Evolutionary conservation across 2,329 filamentous ascomycete species (phyloP), one percentile per base, ranked within the genome.

Genomic region (Grosmannia clavigera): DNA sequence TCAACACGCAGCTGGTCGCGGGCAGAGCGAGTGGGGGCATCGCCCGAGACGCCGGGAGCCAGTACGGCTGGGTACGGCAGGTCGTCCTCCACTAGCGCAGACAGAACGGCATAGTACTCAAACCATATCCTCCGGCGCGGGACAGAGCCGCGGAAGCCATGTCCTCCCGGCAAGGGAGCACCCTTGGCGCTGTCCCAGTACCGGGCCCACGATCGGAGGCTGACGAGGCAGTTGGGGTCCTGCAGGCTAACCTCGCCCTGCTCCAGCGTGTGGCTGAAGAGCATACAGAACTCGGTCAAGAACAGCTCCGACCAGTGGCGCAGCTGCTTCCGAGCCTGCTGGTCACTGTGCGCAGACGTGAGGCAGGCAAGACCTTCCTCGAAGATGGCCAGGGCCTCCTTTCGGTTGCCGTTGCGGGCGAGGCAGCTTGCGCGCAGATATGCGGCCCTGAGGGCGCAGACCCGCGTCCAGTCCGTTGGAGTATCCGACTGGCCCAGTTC

Each of bases 41-140:
- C 79, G 40, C 74, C 74, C 12, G 74, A 67, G 43, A 71, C 68
- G 53, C 73, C 68, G 64, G 70, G 67, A 59, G 75, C 64, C 63
- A 78, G 72, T 4, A 75, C 80, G 0, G 76, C 75, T 1, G 81
- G 78, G 58, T 84, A 88, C 0, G 84, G 76, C 27, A 88, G 68
- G 61, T 84, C 81, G 59, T 83, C 74, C 66, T 86, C 85, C 7
- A 96, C 72, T 43, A 95, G 82, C n/a, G 78, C 78, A 2, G 91
- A 95, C 22, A 96, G 75, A 1, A 87, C 83, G 53, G 83, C 75
- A 69, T 96, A 96, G 71, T 96, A 96, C 63, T 89, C 83, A 66
- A 82, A 85, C 92, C 92, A 96, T 53, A 95, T 84, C 50, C 83
- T 75, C 63, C 87, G 79, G 64, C 87, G 77, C 35, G 82, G 79